Base-by-base conservation (phyloP, 129 eudicot species). In the Scalesia atractyloides region DNA sequence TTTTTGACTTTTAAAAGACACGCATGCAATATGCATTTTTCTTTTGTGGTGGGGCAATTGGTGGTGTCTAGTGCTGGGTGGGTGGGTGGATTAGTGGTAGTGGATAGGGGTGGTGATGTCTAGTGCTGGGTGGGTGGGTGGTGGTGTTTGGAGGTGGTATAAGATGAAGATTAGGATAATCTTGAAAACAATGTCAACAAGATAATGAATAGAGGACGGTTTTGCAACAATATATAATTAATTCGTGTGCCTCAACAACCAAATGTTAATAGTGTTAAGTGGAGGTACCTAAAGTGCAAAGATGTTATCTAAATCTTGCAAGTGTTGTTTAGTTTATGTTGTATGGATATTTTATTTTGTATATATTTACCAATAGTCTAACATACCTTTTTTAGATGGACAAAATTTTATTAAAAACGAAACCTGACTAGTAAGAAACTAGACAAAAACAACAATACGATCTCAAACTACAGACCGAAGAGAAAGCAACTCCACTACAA, bases 131-230 rank as follows among this genome's bases (percentile, higher is more conserved):
- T 51, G 24, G 59, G 59, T 52, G 59, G 59, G 59, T 52, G 24
- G 24, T 60, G 44, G 43, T 33, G 19, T 13, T 60, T 60, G 19
- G 66, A 33, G 66, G 44, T 60, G 66, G 66, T 60, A 30, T 15
- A 60, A 60, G 66, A 60, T 60, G 66, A 60, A 26, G 66, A 60
- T 60, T 2, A 60, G 43, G 66, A 60, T 60, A 60, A 60, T 60
- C 66, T 60, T 60, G 17, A 60, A 60, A 60, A 60, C 4, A 60
- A 60, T 60, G 66, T 14, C 41, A 30, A 60, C 66, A 26, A 60
- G 66, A 60, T 33, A 30, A 14, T 30, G 66, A 60, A 60, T 30
- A 60, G 43, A 58, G 66, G 66, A 14, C 44, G 44, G 11, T 14
- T 60, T 59, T 33, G 66, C 43, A 60, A 30, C 34, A 60, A 60